A percentile compares a stretch with the other conserved stretches of the same genome.
These are phyloP conservation scores for Termitomyces sp. DNA, from an alignment of 768 basidiomycete species.

Conservation along the genomic window DNA sequence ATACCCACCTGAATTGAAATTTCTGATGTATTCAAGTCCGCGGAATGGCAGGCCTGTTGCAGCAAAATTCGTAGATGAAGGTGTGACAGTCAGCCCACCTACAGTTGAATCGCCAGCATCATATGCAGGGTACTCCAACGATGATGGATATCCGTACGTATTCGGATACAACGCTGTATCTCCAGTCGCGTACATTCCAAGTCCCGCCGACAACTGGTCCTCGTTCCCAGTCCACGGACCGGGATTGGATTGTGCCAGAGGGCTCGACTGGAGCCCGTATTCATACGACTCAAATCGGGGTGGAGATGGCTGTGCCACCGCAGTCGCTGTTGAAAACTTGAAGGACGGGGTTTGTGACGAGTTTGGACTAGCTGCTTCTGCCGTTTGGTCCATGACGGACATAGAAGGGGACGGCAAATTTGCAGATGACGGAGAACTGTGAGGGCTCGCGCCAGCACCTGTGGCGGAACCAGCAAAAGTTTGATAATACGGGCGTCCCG, in stretches of 20 bases:
- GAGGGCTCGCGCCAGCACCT: slow-evolving; percentile 47
- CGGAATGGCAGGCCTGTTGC: slow-evolving; percentile 77
- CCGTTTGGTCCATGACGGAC: slow-evolving; percentile 41
- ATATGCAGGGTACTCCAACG: slow-evolving; percentile 36
- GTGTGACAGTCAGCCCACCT: slow-evolving; percentile 47
- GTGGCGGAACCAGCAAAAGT: slow-evolving; percentile 52
- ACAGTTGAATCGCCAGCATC: slow-evolving; percentile 36
- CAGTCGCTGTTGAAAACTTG: slow-evolving; percentile 39
- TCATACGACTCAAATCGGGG: slow-evolving; percentile 52
- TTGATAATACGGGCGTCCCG: slow-evolving; percentile 40
- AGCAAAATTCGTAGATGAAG: slow-evolving; percentile 54
- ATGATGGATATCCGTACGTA: slow-evolving; percentile 37
- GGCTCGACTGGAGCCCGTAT: slow-evolving; percentile 35
- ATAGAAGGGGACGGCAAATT: slow-evolving; percentile 69
- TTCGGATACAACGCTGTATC: slow-evolving; percentile 42
- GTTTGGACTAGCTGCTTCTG: slow-evolving; percentile 50
- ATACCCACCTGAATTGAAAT: slow-evolving; percentile 58
- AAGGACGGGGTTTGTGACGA: slow-evolving; percentile 40
- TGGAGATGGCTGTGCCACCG: slow-evolving; percentile 49
- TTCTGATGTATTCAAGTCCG: slow-evolving; percentile 80
- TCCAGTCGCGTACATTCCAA: slow-evolving; percentile 39
- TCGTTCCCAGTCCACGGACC: slow-evolving; percentile 43
- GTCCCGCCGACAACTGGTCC: slow-evolving; percentile 27
- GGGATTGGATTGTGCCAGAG: slow-evolving; percentile 30
- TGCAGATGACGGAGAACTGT: slow-evolving; percentile 72